Evolutionary conservation across 2,329 filamentous ascomycete genomes (phyloP), one percentile per base, ranked within the genome.

Genomic region (Moelleriella libera): DNA sequence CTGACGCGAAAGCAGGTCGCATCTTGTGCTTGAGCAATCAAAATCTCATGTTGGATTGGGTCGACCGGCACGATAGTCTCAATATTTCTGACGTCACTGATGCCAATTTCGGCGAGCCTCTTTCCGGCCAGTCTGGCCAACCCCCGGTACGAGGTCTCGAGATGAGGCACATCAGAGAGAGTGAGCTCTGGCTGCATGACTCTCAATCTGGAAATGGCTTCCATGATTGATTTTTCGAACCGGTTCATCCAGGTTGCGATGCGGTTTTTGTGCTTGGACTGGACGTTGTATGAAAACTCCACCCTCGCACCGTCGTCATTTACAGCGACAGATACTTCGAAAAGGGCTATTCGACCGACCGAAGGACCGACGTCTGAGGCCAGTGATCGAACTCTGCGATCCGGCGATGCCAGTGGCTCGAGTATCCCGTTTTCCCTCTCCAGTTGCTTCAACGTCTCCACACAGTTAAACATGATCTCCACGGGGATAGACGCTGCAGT

Each of bases 391-490:
- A 67, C 53, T 0, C 62, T 61, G 31, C 62, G 62, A 0, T 66
- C 68, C 0, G 70, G 67, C 0, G 68, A 57, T 3, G 63, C 51
- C 0, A 73, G 55, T 32, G 72, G 69, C 49, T 72, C 65, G 7
- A 81, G 65, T 1, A 80, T 60, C 1, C 70, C 67, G 42, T 72
- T 68, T 8, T 66, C 61, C 2, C 64, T 63, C 45, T 73, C 69
- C 0, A 75, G 56, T n/a, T 71, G 67, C 45, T 74, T 68, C 12
- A 70, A 60, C 0, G 68, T 68, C 4, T 75, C 74, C 2, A 70
- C 63, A 52, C 75, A 77, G 48, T 69, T 79, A 57, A 82, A 79
- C 34, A 78, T 66, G 39, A 82, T 64, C 56, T 82, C 78, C 44
- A 80, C 68, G 0, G 75, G 74, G 50, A 66, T 67, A 41, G 72